phyloP scores from a whole-genome alignment of 176 grass and related monocot species.

The Carex parvula region DNA sequence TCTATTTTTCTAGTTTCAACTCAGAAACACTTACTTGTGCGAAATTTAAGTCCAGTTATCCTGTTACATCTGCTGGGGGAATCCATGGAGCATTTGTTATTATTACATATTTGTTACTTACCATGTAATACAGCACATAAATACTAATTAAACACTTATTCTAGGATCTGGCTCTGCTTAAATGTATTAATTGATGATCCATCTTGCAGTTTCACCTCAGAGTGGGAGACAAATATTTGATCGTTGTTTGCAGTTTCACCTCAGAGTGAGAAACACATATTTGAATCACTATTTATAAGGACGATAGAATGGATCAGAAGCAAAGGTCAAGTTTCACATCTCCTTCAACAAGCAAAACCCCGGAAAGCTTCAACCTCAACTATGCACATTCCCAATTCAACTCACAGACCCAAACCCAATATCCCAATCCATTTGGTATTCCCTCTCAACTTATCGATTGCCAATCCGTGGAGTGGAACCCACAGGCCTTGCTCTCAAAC shows the following conservation, averaged over 20 bases:
- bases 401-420: constrained; percentile 7
- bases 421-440: not conserved
- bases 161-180: not conserved
- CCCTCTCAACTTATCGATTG: constrained; percentile 30
- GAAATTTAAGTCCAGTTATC: not conserved
- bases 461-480: constrained; percentile 54
- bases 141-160: not conserved
- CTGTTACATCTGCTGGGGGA: not conserved
- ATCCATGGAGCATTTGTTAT: not conserved
- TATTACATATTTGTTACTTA: not conserved
- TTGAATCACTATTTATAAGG: not conserved
- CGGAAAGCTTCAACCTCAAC: constrained; percentile 30
- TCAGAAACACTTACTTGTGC: not conserved
- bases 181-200: not conserved
- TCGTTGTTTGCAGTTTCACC: not conserved
- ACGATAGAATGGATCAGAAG: constrained; percentile 15
- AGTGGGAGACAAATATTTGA: not conserved
- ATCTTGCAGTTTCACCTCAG: not conserved
- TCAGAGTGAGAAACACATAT: not conserved
- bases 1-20: not conserved
- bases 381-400: constrained; percentile 27
- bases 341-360: constrained; percentile 19
- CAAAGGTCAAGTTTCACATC: constrained; percentile 14
- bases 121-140: not conserved
- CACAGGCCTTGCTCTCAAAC: constrained; percentile 47